phyloP scores from a whole-genome alignment of 148 eudicot species.

The Fallopia convolvulus region DNA sequence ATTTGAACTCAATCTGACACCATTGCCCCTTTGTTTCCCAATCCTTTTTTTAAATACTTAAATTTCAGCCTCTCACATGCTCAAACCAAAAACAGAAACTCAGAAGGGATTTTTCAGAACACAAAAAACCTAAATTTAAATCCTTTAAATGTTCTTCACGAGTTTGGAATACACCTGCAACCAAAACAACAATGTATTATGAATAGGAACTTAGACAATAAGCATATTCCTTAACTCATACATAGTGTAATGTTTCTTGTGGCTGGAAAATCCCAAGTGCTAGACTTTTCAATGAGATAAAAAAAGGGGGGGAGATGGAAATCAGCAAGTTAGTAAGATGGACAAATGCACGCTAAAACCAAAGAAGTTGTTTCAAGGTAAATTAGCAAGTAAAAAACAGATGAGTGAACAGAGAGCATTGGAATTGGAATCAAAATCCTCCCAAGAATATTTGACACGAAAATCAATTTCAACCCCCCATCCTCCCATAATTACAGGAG shows the following conservation, averaged over 20 bases:
- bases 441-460: conserved; percentile 8
- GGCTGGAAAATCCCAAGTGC: not conserved
- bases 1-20: conserved; percentile 5
- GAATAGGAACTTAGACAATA: not conserved
- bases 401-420: conserved; percentile 11
- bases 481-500: conserved; percentile 1
- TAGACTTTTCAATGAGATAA: not conserved
- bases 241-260: conserved; percentile 5
- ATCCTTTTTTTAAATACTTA: not conserved
- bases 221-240: not conserved
- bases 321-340: not conserved
- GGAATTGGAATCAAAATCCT: conserved; percentile 13
- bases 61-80: conserved; percentile 6
- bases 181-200: not conserved
- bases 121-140: not conserved
- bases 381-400: conserved; percentile 5
- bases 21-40: conserved; percentile 7
- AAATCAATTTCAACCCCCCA: conserved; percentile 8
- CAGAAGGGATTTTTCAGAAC: not conserved
- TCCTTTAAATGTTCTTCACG: not conserved
- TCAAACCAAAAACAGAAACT: not conserved
- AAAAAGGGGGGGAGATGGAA: not conserved
- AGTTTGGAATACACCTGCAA: not conserved
- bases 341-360: conserved; percentile 11
- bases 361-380: conserved; percentile 5